A percentile compares a stretch with the other conserved stretches of the same genome.
Evolutionary conservation across 2,329 filamentous ascomycete species (phyloP).

Genomic region (Colletotrichum shisoi): DNA sequence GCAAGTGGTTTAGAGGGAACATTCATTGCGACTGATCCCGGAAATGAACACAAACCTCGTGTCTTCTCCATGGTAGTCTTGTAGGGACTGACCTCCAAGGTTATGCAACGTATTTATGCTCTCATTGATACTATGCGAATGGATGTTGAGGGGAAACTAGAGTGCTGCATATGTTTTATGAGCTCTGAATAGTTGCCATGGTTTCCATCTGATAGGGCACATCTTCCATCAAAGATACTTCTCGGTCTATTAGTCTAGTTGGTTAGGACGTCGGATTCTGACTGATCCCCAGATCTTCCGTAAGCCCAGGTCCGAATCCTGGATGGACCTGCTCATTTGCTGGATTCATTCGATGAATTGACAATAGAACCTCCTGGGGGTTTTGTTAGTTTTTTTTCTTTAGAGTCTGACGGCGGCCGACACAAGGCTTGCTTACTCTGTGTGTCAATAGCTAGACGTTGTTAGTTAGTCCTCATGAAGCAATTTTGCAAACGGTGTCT

Average conservation of each 20-base stretch:
- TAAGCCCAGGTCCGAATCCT: constrained; percentile 40
- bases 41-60: too few relatives aligned
- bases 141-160: too few relatives aligned
- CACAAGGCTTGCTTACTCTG: background rate
- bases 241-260: constrained; percentile 39
- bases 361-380: too few relatives aligned
- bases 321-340: constrained; percentile 30
- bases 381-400: background rate
- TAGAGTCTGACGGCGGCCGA: background rate
- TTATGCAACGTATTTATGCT: too few relatives aligned
- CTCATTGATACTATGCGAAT: background rate
- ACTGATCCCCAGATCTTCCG: constrained; percentile 23
- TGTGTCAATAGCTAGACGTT: too few relatives aligned
- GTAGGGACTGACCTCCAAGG: too few relatives aligned
- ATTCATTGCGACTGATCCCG: background rate
- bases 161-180: background rate
- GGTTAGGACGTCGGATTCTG: constrained; percentile 40
- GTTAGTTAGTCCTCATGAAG: too few relatives aligned
- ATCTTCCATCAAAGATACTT: rapidly evolving
- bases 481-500: too few relatives aligned
- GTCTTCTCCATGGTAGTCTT: too few relatives aligned
- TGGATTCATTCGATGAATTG: too few relatives aligned
- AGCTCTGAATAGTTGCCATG: rapidly evolving
- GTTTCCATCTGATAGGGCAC: background rate
- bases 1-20: background rate